Evolutionary conservation across 257 asterid species (phyloP), one percentile per base, ranked within the genome.

Genomic region (Solanum okadae): DNA sequence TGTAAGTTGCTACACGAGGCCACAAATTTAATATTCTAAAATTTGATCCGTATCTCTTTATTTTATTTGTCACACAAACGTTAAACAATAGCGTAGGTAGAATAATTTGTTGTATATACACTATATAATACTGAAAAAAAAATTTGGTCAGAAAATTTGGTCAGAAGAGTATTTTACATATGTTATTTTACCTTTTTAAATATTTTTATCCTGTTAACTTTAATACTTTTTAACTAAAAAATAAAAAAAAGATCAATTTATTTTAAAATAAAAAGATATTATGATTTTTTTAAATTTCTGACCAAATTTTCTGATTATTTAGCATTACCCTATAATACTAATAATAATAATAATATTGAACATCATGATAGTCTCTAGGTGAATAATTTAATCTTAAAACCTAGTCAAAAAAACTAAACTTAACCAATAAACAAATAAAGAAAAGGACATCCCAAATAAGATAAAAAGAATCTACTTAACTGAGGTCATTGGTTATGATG

Each of bases 391-490:
- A 46, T 18, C 15, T 29, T 20, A 3, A 59, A 42, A 68, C 20
- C 84, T 25, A 23, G 81, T 77, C 37, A 84, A 38, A 84, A 52
- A 85, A 61, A 85, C 88, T 44, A 79, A 63, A 87, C 76, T 67
- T 87, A 71, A 71, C 56, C 83, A 91, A 83, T 91, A 91, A 87
- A 91, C 34, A 68, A 20, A 27, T 29, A 49, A 1, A 52, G 67
- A 88, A 68, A 85, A 81, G n/a, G 86, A 23, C 88, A 86, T 56
- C 63, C 61, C 29, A 89, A 90, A 56, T 78, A 87, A 84, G 87
- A 88, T 23, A 75, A 71, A 87, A 90, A 67, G 84, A 90, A 88
- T 88, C 85, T 86, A 86, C 89, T 78, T 89, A 73, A 84, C 86
- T 88, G 59, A 70, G 79, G 85, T 70, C 86, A 86, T 87, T 87